These are phyloP conservation scores for Penicillium expansum DNA, from an alignment of 2,329 filamentous ascomycete species.

Conservation along the genomic window DNA sequence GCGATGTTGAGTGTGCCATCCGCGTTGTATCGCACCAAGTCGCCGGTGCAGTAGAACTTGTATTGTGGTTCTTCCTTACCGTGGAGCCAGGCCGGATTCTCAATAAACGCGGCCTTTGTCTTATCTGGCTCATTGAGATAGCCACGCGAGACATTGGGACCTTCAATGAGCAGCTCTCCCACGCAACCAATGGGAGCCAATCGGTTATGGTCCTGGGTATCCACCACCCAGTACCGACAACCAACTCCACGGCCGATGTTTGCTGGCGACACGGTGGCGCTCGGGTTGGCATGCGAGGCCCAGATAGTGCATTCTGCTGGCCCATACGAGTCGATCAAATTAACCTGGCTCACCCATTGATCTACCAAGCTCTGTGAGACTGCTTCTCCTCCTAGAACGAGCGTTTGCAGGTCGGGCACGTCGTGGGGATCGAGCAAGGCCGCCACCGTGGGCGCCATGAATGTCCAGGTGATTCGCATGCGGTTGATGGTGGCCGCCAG, in stretches of 20 bases:
- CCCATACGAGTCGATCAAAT: conserved; percentile 10
- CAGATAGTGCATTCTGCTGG: conserved; percentile 12
- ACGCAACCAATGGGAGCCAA: not conserved
- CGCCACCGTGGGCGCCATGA: conserved; percentile 59
- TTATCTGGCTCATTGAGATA: conserved; percentile 19
- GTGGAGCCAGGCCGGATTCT: conserved; percentile 19
- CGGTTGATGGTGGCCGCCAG: conserved; percentile 13
- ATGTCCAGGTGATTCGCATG: conserved; percentile 11
- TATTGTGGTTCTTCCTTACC: not conserved
- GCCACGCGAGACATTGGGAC: not conserved
- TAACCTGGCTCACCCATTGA: conserved; percentile 1
- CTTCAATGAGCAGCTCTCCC: not conserved
- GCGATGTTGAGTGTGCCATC: not conserved
- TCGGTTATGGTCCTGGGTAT: conserved; percentile 13
- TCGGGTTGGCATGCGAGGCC: not conserved
- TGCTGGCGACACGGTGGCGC: not conserved
- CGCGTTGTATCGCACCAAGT: not conserved
- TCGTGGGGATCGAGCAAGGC: conserved; percentile 10
- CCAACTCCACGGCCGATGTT: conserved; percentile 33
- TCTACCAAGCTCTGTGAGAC: conserved; percentile 6
- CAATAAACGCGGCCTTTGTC: conserved; percentile 25
- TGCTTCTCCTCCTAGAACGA: conserved; percentile 39
- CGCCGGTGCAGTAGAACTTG: not conserved
- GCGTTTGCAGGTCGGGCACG: conserved; percentile 33
- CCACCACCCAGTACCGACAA: conserved; percentile 32